phyloP scores from a whole-genome alignment of 306 rosid species.

The Cyamopsis tetragonoloba region DNA sequence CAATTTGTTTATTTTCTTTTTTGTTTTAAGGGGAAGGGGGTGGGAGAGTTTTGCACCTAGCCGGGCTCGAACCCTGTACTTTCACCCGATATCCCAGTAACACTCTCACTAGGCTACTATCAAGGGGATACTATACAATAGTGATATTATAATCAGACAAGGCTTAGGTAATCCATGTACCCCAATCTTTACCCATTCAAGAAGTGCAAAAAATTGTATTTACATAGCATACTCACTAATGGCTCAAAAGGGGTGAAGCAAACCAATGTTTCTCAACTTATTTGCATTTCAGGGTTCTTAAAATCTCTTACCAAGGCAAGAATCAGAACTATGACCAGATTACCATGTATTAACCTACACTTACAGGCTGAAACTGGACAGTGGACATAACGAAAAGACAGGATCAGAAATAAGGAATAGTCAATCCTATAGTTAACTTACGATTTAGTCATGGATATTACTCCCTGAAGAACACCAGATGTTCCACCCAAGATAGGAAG shows the following conservation, averaged over 20 bases:
- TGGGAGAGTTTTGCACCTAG: too few species aligned
- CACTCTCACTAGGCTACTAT: too few species aligned
- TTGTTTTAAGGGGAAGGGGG: too few species aligned
- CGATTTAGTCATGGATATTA: conserved; percentile 88
- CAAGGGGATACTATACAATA: too few species aligned
- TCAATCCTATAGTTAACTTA: conserved; percentile 40
- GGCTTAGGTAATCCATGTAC: background rate
- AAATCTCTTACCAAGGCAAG: conserved; percentile 1
- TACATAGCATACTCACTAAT: background rate
- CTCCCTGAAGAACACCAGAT: conserved; percentile 92
- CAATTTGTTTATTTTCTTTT: too few species aligned
- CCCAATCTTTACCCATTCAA: background rate
- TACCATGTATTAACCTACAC: background rate
- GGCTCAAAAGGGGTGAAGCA: background rate
- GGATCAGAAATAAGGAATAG: background rate
- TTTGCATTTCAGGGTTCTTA: conserved; percentile 6
- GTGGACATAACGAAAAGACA: conserved; percentile 9
- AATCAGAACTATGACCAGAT: conserved; percentile 16
- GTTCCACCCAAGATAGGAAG: conserved; percentile 94
- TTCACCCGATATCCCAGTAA: too few species aligned
- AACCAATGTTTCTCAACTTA: conserved; percentile 4
- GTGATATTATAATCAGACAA: background rate
- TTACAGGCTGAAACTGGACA: background rate
- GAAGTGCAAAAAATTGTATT: background rate
- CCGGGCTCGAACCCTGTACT: too few species aligned